Percentiles rank a stretch among this genome's conserved stretches.
phyloP scores from a whole-genome alignment of 768 basidiomycete genomes.

The Tylopilus plumbeoviolaceoides region DNA sequence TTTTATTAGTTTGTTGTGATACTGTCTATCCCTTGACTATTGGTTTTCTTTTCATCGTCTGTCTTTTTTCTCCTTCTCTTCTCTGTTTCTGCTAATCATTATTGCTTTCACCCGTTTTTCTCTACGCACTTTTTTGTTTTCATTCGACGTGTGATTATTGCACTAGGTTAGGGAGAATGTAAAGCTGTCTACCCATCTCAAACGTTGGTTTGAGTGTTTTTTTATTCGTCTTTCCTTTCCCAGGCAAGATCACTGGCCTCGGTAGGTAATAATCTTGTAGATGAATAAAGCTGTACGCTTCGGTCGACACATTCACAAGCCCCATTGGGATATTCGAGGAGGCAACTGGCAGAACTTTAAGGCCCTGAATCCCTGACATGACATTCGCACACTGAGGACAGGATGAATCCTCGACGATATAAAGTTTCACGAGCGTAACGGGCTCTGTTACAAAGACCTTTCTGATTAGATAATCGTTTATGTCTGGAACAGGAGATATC shows the following conservation, averaged over 20 bases:
- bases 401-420: conserved; percentile 18
- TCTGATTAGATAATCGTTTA: background rate
- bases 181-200: conserved; percentile 1
- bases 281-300: conserved; percentile 10
- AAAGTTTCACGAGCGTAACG: conserved; percentile 7
- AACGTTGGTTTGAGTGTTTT: background rate
- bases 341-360: background rate
- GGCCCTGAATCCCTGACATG: background rate
- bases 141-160: conserved; percentile 6
- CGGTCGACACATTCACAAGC: background rate
- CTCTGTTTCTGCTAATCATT: conserved; percentile 27
- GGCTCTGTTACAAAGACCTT: background rate
- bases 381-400: background rate
- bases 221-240: background rate
- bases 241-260: background rate
- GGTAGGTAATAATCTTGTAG: conserved; percentile 6
- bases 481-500: background rate
- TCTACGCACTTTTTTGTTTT: conserved; percentile 3
- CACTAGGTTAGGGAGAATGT: conserved; percentile 8
- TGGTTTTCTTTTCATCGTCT: background rate
- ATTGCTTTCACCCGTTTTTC: conserved; percentile 26
- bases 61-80: background rate
- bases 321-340: background rate
- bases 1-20: conserved; percentile 9
- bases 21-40: conserved; percentile 1